Conservation (phyloP, 1,284 basidiomycete genomes). For the Tremellales sp. region DNA sequence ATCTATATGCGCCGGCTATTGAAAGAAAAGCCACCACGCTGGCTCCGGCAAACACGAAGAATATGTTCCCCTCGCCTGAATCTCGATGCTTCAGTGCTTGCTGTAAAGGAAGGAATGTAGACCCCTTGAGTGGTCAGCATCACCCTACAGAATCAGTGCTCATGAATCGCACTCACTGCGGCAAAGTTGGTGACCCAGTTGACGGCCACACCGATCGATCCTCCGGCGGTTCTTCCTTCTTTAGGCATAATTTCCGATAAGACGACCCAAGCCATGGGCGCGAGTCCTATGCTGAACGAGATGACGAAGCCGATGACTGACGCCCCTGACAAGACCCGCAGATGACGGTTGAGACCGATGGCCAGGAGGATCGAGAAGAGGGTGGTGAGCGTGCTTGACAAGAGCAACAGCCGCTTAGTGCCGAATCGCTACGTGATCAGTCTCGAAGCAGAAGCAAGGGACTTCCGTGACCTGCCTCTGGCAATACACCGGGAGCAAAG, state of each 20-base stretch:
- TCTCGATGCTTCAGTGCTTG: neutral
- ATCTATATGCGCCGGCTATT: neutral
- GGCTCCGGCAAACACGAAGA: neutral
- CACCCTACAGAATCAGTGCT: too few species aligned
- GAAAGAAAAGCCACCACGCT: neutral
- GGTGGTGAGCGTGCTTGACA: constrained; percentile 13
- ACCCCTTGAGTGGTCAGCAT: neutral
- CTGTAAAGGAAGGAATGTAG: neutral
- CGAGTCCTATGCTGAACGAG: constrained; percentile 25
- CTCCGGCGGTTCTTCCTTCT: constrained; percentile 20
- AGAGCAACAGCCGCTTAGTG: constrained; percentile 14
- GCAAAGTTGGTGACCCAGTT: constrained; percentile 31
- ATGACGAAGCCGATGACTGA: constrained; percentile 25
- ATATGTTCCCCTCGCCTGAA: neutral
- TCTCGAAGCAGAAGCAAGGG: neutral
- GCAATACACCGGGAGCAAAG: constrained; percentile 45
- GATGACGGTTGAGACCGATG: constrained; percentile 18
- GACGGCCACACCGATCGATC: constrained; percentile 19
- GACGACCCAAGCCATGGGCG: constrained; percentile 34
- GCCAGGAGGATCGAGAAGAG: constrained; percentile 17
- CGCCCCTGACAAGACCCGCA: constrained; percentile 6
- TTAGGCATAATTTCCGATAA: constrained; percentile 25
- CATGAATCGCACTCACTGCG: constrained; percentile 9
- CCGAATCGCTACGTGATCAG: constrained; percentile 12
- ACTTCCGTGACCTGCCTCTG: constrained; percentile 20